Conservation (phyloP, 345 rosid species). For the Abelmoschus esculentus region DNA sequence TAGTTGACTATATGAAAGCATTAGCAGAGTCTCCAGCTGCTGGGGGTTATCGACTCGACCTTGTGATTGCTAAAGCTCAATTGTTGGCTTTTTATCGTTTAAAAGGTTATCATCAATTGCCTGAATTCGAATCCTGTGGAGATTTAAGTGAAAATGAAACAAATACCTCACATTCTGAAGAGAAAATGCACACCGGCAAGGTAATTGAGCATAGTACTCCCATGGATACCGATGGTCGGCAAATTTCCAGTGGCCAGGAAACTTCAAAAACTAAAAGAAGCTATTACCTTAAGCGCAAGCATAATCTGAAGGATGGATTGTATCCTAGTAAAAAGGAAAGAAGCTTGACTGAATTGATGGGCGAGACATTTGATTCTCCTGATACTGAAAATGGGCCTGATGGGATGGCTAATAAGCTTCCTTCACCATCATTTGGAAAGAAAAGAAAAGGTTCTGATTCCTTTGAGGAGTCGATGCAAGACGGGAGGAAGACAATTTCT, state of each 20-base stretch:
- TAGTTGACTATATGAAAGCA: constrained; percentile 42
- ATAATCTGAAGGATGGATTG: constrained; percentile 48
- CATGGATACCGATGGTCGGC: constrained; percentile 19
- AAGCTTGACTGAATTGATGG: constrained; percentile 45
- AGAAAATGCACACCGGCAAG: constrained; percentile 11
- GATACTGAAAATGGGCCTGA: constrained; percentile 41
- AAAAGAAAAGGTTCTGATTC: constrained; percentile 50
- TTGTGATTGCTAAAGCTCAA: constrained; percentile 49
- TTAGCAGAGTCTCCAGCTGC: constrained; percentile 41
- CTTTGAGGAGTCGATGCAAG: constrained; percentile 38
- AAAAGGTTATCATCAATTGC: constrained; percentile 42
- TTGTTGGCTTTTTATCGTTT: constrained; percentile 42
- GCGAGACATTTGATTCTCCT: constrained; percentile 36
- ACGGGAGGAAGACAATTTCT: constrained; percentile 54
- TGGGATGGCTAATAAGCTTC: constrained; percentile 26
- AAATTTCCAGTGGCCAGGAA: constrained; percentile 17
- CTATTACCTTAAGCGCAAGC: constrained; percentile 47
- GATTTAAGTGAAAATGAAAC: constrained; percentile 24
- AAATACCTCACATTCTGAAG: constrained; percentile 22
- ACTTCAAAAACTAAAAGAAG: constrained; percentile 24
- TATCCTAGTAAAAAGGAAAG: constrained; percentile 45
- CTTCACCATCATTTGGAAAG: constrained; percentile 38
- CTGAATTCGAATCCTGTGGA: constrained; percentile 38
- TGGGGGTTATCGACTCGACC: constrained; percentile 47
- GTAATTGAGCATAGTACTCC: constrained; percentile 9